Base-by-base conservation (phyloP, 192 early-diverging fungal species). In the Podila minutissima region DNA sequence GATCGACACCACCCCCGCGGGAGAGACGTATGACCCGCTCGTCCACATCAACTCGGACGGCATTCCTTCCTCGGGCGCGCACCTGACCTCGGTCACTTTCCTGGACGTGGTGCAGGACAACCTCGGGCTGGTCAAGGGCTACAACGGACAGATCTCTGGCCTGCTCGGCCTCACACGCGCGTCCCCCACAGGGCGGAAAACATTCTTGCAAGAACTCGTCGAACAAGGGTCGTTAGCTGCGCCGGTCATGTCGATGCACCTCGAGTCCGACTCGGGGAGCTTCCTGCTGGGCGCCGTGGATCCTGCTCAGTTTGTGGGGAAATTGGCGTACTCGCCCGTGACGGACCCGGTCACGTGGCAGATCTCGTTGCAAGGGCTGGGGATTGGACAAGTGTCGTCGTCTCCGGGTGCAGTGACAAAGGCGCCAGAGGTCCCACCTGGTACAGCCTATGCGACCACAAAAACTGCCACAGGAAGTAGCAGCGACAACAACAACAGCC, bases 321-420 rank as follows among this genome's bases (percentile, higher is more conserved):
- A 65, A 2, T 32, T 75, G 29, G 46, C 64, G 4, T 75, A 75
- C 50, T 58, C 37, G 9, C 74, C 74, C 13, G 74, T 75, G 26
- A 75, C 74, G 24, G 74, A 75, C 19, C 67, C 67, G 4, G 62
- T 75, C 55, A 63, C 29, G 17, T 75, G 74, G 74, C 74, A 75
- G 38, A 59, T 75, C 35, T 69, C 74, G 0, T 55, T 75, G 9
- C 74, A 69, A 35, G 74, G 74, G 1, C 31, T 75, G n/a, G 74
- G 62, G 2, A 35, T 50, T 17, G 67, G 74, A 12, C 5, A 32
- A 29, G n/a, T 29, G 12, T 29, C 53, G 24, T 58, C 29, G 33
- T 15, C 33, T 35, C n/a, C 58, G 29, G 29, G 29, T 29, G 29
- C 29, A 29, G 29, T 29, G 29, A 29, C 1, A 33, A 11, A 31